Evolutionary conservation across 148 eudicot species (phyloP), one percentile per base, ranked within the genome.

Genomic region (Amaranthus palmeri): DNA sequence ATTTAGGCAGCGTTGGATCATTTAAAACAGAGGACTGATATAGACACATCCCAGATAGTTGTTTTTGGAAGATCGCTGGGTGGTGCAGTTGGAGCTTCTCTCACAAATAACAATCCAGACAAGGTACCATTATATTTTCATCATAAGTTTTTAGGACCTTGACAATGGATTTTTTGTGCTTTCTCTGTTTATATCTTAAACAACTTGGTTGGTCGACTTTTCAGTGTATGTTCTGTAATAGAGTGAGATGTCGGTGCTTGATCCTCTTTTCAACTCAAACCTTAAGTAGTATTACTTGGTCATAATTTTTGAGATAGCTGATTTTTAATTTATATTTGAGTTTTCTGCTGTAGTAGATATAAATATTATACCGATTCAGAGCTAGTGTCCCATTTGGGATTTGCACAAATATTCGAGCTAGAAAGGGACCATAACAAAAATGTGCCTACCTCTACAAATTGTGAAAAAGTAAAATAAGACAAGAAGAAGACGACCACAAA

Each of bases 21-120:
- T 87, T 78, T 93, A 67, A 75, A 80, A 79, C 84, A 93, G 84
- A 93, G 98, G 85, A 82, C 83, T 74, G 98, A 93, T 71, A 89
- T 93, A 52, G 98, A 93, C 82, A 86, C 95, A 45, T 87, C 96
- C 72, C 86, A 90, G 72, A 83, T 93, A 80, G 70, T 93, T 75
- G 96, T 93, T 73, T 93, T 93, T 79, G 98, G 98, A 77, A 89
- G 98, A 79, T 93, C 98, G 72, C 88, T 93, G 55, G 98, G 98
- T 66, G 98, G 98, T 69, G 98, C 98, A 53, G 98, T 93, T 78
- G 97, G 97, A 68, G 68, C 97, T 58, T 86, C 83, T 42, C 93
- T 93, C 70, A 71, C 88, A 49, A 86, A 87, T 77, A 89, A 89
- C 79, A 93, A 93, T 69, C 91, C 97, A 43, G 97, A 93, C 53